Conservation (phyloP, 2,329 filamentous ascomycete species). For the Claviceps pusilla region DNA sequence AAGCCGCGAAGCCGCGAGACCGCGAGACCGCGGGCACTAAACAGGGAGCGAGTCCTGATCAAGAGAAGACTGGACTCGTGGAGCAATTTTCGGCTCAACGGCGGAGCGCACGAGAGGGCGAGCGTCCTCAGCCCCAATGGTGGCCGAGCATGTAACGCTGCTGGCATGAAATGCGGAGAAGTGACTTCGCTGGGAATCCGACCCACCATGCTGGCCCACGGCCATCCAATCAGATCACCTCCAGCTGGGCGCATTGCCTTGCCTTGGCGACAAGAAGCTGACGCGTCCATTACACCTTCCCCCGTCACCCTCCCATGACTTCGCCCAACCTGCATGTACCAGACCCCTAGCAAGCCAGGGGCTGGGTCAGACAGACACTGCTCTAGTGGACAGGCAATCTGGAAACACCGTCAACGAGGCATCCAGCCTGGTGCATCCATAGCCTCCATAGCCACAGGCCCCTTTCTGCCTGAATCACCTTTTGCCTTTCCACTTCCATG, state of each 20-base stretch:
- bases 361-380: background rate
- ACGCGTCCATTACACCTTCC: conserved; percentile 15
- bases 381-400: background rate
- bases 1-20: too few species aligned
- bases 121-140: conserved; percentile 1
- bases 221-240: background rate
- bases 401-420: conserved; percentile 11
- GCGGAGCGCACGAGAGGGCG: background rate
- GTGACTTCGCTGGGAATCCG: background rate
- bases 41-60: background rate
- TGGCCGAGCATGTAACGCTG: background rate
- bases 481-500: conserved; percentile 4
- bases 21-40: background rate
- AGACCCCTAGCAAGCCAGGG: background rate
- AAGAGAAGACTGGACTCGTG: background rate
- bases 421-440: conserved; percentile 17
- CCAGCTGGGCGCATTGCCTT: conserved; percentile 1
- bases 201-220: background rate
- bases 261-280: conserved; percentile 9
- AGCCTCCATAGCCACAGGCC: conserved; percentile 21
- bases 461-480: conserved; percentile 15
- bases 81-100: background rate
- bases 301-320: background rate
- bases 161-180: background rate
- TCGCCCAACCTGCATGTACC: background rate